Conservation (phyloP, 208 protist species). For the Spongospora subterranea region DNA sequence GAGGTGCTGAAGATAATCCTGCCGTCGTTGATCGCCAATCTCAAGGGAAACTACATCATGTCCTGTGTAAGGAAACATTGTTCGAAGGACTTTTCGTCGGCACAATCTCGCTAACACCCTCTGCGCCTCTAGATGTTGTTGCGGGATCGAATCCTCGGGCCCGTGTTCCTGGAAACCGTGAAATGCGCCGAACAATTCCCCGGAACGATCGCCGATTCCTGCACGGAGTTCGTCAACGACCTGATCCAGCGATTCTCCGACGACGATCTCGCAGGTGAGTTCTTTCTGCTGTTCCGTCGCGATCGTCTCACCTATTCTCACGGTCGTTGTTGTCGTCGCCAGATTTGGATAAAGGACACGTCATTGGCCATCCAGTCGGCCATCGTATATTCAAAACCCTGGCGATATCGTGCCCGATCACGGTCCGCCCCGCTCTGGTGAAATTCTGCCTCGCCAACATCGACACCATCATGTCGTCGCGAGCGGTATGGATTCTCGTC, state of each 20-base stretch:
- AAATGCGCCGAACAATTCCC: not conserved
- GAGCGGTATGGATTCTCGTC: not conserved
- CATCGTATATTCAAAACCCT: not conserved
- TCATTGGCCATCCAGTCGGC: not conserved
- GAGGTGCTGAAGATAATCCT: not conserved
- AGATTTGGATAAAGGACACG: not conserved
- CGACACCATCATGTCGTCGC: not conserved
- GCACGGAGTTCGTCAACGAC: not conserved
- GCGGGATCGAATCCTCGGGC: not conserved
- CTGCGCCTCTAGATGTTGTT: not conserved
- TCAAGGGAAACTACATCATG: not conserved
- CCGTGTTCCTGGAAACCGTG: not conserved
- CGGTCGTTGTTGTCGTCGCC: not conserved
- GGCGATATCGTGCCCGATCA: not conserved
- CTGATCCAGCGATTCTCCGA: not conserved
- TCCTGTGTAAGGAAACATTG: not conserved
- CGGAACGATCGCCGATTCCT: not conserved
- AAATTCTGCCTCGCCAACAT: not conserved
- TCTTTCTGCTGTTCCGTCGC: no score
- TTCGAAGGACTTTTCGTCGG: no score
- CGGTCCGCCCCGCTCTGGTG: not conserved
- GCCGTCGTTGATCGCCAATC: not conserved
- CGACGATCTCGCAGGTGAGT: not conserved
- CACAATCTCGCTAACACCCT: not conserved
- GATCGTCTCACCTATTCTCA: not conserved